phyloP scores from a whole-genome alignment of 768 basidiomycete species.

The Tulasnella sp. region DNA sequence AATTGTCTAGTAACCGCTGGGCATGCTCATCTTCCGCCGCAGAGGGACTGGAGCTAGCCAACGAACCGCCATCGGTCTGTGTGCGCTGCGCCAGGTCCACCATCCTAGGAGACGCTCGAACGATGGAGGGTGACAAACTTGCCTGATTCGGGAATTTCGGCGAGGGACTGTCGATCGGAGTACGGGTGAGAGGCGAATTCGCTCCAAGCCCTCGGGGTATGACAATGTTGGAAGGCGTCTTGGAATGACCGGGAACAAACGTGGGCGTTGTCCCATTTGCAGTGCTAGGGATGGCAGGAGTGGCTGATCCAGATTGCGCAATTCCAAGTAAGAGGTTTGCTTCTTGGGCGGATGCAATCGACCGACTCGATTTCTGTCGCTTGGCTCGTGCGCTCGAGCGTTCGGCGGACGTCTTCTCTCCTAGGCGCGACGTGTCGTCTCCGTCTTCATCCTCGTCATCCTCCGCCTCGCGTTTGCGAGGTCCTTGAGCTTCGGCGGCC shows the following conservation, averaged over 20 bases:
- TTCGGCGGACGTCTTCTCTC: constrained; percentile 24
- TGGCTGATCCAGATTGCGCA: constrained; percentile 3
- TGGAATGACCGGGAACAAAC: constrained; percentile 15
- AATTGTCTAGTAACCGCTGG: constrained; percentile 75
- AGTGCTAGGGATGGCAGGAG: not conserved
- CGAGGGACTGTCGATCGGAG: constrained; percentile 14
- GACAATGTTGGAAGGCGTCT: constrained; percentile 12
- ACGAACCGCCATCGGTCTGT: constrained; percentile 1
- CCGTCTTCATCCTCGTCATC: constrained; percentile 24
- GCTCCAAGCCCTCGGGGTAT: not conserved
- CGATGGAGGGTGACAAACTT: not conserved
- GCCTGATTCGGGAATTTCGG: constrained; percentile 11
- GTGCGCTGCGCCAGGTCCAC: constrained; percentile 10
- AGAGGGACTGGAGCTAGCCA: constrained; percentile 45
- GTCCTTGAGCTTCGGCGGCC: constrained; percentile 14
- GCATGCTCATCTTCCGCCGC: constrained; percentile 61
- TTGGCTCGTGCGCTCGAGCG: constrained; percentile 16
- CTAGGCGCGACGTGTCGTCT: constrained; percentile 3
- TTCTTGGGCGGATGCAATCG: constrained; percentile 17
- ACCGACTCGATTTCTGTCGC: constrained; percentile 18
- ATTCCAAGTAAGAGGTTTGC: constrained; percentile 24
- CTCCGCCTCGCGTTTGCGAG: constrained; percentile 22
- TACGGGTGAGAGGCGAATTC: constrained; percentile 10
- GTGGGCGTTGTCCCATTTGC: constrained; percentile 5
- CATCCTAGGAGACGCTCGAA: constrained; percentile 12